Conservation (phyloP, 2,329 filamentous ascomycete genomes). For the Chrysosporium keratinophilum region DNA sequence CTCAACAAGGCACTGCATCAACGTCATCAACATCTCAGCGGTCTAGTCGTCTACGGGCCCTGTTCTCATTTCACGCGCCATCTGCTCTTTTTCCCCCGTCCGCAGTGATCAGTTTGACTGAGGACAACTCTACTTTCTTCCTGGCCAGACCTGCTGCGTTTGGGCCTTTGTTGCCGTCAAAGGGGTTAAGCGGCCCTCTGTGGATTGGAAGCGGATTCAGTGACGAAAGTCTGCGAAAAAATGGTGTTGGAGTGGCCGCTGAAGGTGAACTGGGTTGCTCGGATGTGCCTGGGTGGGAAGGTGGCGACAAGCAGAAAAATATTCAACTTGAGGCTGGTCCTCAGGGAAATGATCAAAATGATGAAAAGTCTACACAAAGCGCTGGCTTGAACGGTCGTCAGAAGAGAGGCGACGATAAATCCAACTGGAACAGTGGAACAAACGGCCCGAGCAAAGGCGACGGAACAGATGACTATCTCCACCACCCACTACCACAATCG, state of each 20-base stretch:
- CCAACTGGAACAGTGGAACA: background rate
- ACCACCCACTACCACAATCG: constrained; percentile 46
- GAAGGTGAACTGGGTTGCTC: constrained; percentile 90
- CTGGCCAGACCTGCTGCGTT: constrained; percentile 87
- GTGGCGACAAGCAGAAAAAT: constrained; percentile 24
- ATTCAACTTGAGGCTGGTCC: constrained; percentile 4
- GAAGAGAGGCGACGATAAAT: background rate
- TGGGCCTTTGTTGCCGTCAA: constrained; percentile 63
- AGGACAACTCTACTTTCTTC: constrained; percentile 97
- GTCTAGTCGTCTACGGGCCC: constrained; percentile 43
- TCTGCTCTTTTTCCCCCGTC: constrained; percentile 90
- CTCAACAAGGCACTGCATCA: constrained; percentile 29
- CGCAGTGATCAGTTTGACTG: constrained; percentile 88
- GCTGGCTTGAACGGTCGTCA: background rate
- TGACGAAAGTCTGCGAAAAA: constrained; percentile 59
- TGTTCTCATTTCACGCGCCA: constrained; percentile 63
- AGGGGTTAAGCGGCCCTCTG: constrained; percentile 74
- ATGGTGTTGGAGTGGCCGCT: constrained; percentile 41
- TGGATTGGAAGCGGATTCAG: constrained; percentile 92
- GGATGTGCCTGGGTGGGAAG: constrained; percentile 81
- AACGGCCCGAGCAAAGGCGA: constrained; percentile 45
- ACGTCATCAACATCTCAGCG: constrained; percentile 27
- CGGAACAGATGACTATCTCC: constrained; percentile 76
- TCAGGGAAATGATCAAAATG: background rate
- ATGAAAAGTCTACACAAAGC: background rate